Percentiles rank a stretch among this genome's conserved stretches.
These are phyloP conservation scores for Tolypocladium album DNA, from an alignment of 2,329 filamentous ascomycete species.

Conservation along the genomic window DNA sequence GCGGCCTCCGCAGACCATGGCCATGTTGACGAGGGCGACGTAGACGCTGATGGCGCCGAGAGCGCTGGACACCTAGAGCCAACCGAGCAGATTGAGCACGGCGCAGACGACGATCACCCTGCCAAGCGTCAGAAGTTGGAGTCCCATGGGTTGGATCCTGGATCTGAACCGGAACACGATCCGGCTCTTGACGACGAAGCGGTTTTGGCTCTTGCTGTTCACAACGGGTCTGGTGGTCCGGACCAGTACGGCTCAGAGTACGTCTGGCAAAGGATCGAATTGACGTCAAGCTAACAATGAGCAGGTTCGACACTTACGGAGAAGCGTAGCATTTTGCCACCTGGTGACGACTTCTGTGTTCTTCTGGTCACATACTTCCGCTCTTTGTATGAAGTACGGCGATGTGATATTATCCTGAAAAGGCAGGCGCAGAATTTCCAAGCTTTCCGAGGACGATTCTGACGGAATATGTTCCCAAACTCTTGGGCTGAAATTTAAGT, in stretches of 20 bases:
- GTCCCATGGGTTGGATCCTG: conserved; percentile 9
- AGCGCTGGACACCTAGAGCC: conserved; percentile 1
- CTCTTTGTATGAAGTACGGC: not conserved
- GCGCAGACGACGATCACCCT: conserved; percentile 21
- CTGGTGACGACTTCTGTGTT: not conserved
- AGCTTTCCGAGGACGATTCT: not conserved
- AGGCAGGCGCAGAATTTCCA: not conserved
- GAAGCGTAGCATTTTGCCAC: conserved; percentile 20
- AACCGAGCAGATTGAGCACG: conserved; percentile 11
- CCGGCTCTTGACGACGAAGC: conserved; percentile 34
- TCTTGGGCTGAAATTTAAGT: not conserved
- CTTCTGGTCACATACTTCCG: not conserved
- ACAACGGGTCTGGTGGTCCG: conserved; percentile 24
- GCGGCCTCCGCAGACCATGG: not conserved
- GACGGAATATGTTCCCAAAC: not conserved
- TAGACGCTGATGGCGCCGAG: conserved; percentile 3
- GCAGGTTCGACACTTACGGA: conserved; percentile 27
- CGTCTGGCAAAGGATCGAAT: conserved; percentile 9
- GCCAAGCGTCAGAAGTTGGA: conserved; percentile 31
- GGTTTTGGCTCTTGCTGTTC: conserved; percentile 34
- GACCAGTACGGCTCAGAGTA: conserved; percentile 33
- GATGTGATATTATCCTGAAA: not conserved
- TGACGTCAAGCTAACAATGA: not conserved
- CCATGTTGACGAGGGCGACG: not conserved
- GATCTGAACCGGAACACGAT: conserved; percentile 18